Evolutionary conservation across 768 basidiomycete species (phyloP).

Genomic region (Pleurotus ostreatus): DNA sequence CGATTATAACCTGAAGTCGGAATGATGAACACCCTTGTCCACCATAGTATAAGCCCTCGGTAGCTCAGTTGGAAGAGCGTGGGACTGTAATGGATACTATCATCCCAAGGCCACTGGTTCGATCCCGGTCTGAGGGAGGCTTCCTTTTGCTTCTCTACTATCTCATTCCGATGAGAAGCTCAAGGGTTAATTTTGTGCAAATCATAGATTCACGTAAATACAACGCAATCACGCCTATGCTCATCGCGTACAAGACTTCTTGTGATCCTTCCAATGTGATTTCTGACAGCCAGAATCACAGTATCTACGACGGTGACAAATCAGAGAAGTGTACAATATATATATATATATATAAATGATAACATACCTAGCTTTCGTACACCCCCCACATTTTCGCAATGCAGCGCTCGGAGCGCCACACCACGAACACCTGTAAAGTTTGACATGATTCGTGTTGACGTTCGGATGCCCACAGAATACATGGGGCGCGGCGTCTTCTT

Average conservation of each 20-base stretch:
- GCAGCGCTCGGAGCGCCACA: conserved; percentile 61
- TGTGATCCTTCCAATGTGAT: conserved; percentile 34
- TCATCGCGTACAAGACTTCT: conserved; percentile 22
- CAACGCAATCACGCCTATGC: too few relatives aligned
- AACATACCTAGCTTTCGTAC: conserved; percentile 20
- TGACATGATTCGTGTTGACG: conserved; percentile 44
- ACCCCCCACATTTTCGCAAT: conserved; percentile 44
- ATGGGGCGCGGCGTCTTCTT: conserved; percentile 18
- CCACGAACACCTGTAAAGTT: conserved; percentile 59
- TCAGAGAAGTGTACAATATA: not conserved
- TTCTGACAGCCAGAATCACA: conserved; percentile 40
- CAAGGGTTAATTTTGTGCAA: too few relatives aligned
- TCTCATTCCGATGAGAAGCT: too few relatives aligned
- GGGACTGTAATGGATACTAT: conserved; percentile 1
- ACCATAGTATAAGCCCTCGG: not conserved
- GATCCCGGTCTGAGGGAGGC: conserved; percentile 6
- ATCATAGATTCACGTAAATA: too few relatives aligned
- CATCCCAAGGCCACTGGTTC: conserved; percentile 8
- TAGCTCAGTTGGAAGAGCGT: conserved; percentile 8
- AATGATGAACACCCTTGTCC: too few relatives aligned
- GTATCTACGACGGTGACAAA: conserved; percentile 27
- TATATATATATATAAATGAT: not conserved
- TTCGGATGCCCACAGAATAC: conserved; percentile 35
- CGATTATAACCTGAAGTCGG: too few relatives aligned
- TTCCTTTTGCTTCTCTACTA: not conserved